Base-by-base conservation (phyloP, 2,329 filamentous ascomycete genomes). In the Colletotrichum tamarilloi region DNA sequence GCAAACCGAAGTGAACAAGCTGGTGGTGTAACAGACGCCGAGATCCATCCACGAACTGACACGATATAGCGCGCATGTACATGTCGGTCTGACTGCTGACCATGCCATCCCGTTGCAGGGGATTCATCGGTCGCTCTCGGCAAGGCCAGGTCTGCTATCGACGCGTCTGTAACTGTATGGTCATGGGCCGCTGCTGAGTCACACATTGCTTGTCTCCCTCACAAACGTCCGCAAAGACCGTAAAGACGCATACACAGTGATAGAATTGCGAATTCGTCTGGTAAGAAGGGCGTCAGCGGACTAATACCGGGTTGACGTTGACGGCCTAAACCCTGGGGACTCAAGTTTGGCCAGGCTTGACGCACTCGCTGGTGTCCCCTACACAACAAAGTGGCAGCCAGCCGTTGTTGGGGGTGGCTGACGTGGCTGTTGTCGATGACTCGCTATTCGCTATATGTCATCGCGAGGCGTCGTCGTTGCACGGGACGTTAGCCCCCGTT, bases 371-470 rank as follows among this genome's bases (percentile, higher is more conserved):
- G 19, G 24, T 24, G 16, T 14, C 28, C 24, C 52, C 55, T 35
- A 11, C 32, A 12, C 28, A 32, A 6, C 56, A 22, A 57, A 28
- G 46, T 14, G 32, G n/a, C 22, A n/a, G 11, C 19, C 14, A 22
- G 7, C 4, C 12, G 12, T 16, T 19, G 28, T 11, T 22, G 52
- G n/a, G 62, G 32, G 35, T 57, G 64, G 64, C 64, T 60, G 56
- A 57, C 52, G 22, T n/a, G 52, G 16, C 32, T 32, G 24, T 28
- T 57, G 22, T n/a, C 26, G 14, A 46, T 42, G 62, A 22, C 71
- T 73, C 71, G 71, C 71, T 73, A 57, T 62, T 73, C 71, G 71
- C 62, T 73, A 12, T 66, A 73, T 35, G 57, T 57, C 55, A 57
- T 32, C 60, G 71, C 71, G 71, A 66, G 67, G 57, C 56, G 57